Percentiles rank a stretch among this genome's conserved stretches.
Conservation (phyloP, 1,284 basidiomycete species). For the Trametes polyzona region DNA sequence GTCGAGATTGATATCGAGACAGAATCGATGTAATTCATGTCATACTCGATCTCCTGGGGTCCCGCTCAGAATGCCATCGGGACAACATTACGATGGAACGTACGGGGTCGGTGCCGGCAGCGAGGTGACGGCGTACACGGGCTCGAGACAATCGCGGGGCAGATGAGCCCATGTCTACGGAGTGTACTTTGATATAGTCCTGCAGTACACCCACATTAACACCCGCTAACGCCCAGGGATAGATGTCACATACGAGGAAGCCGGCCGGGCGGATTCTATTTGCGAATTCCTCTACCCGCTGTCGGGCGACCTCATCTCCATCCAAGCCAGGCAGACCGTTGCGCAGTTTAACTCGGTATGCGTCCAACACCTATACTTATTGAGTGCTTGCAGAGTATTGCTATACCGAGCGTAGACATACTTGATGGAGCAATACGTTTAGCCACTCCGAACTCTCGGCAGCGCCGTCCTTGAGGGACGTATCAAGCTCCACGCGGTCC, state of each 20-base stretch:
- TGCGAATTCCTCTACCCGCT: slow-evolving; percentile 69
- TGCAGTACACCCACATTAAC: slow-evolving; percentile 39
- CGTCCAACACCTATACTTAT: slow-evolving; percentile 57
- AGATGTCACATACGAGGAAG: slow-evolving; percentile 57
- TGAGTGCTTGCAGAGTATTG: not conserved
- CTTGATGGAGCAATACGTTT: slow-evolving; percentile 71
- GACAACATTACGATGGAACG: not conserved
- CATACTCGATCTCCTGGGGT: slow-evolving; percentile 62
- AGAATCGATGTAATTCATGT: slow-evolving; percentile 70
- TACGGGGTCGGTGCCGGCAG: slow-evolving; percentile 32
- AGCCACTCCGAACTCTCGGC: slow-evolving; percentile 79
- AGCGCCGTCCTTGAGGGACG: slow-evolving; percentile 9
- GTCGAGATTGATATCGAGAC: slow-evolving; percentile 80
- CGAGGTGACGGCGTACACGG: slow-evolving; percentile 41
- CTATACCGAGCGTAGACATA: slow-evolving; percentile 24
- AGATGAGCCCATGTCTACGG: slow-evolving; percentile 71
- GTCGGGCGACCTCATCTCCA: slow-evolving; percentile 74
- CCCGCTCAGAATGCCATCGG: not conserved
- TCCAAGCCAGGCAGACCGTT: slow-evolving; percentile 61
- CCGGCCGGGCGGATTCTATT: slow-evolving; percentile 70
- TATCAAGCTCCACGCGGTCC: slow-evolving; percentile 10
- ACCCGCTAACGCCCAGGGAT: not conserved
- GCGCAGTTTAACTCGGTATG: slow-evolving; percentile 74
- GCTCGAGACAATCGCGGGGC: slow-evolving; percentile 70
- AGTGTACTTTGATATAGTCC: slow-evolving; percentile 78